A percentile compares a stretch with the other conserved stretches of the same genome.
phyloP scores from a whole-genome alignment of 1,284 basidiomycete genomes.

The Somion occarium region DNA sequence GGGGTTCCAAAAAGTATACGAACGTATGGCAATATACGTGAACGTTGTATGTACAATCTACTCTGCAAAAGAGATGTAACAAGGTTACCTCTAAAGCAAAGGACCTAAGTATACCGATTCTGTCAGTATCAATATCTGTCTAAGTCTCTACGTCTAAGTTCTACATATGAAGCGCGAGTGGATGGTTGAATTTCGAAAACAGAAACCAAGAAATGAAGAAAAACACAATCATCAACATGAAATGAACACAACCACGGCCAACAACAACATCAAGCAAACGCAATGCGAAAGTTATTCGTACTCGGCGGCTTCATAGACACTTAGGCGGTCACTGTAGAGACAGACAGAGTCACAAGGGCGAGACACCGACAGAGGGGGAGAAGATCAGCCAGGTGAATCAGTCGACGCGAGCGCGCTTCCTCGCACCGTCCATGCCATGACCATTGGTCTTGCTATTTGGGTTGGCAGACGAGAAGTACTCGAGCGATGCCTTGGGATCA shows the following conservation, averaged over 20 bases:
- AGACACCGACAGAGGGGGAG: constrained; percentile 1
- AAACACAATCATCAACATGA: neutral
- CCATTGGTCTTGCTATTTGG: constrained; percentile 10
- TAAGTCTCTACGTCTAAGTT: neutral
- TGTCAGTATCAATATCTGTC: neutral
- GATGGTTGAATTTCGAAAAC: neutral
- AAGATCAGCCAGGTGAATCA: constrained; percentile 17
- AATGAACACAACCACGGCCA: neutral
- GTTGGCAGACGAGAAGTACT: constrained; percentile 59
- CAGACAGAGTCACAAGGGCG: neutral
- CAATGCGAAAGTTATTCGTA: neutral
- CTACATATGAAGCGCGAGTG: neutral
- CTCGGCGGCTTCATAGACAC: neutral
- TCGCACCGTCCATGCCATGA: constrained; percentile 27
- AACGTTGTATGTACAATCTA: neutral
- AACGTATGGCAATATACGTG: neutral
- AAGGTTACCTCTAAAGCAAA: neutral
- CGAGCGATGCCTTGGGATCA: constrained; percentile 65
- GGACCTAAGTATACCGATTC: neutral
- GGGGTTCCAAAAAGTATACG: neutral
- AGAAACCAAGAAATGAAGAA: neutral
- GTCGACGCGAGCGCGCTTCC: constrained; percentile 32
- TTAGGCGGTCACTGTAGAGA: neutral
- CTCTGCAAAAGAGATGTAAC: neutral
- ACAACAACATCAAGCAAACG: neutral